Percentiles rank a stretch among this genome's conserved stretches.
These are phyloP conservation scores for Antonospora locustae DNA, from an alignment of 371 early-diverging fungal species.

Conservation along the genomic window DNA sequence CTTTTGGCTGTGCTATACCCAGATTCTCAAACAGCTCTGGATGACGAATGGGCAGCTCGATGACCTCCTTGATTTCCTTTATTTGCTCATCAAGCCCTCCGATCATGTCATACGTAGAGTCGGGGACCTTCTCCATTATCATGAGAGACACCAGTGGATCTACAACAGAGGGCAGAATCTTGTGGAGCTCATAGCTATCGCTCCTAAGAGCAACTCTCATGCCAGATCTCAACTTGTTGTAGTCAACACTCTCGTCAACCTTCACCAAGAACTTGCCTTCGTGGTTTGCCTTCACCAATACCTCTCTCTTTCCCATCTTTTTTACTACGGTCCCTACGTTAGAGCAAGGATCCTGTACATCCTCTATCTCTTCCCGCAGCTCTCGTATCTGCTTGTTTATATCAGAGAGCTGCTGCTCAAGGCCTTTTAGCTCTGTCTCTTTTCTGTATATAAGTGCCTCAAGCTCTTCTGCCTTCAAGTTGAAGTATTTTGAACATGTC, in stretches of 20 bases:
- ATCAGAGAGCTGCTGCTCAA: slow-evolving; percentile 90
- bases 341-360: slow-evolving; percentile 86
- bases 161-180: slow-evolving; percentile 77
- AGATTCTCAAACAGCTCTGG: slow-evolving; percentile 95
- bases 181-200: slow-evolving; percentile 71
- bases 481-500: no score
- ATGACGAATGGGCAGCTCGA: slow-evolving; percentile 94
- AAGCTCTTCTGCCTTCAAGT: no score
- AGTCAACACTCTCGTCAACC: slow-evolving; percentile 72
- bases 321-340: slow-evolving; percentile 95
- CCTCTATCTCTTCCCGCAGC: slow-evolving; percentile 83
- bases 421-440: no score
- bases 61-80: slow-evolving; percentile 95
- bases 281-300: slow-evolving; percentile 87
- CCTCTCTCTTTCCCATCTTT: slow-evolving; percentile 94
- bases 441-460: no score
- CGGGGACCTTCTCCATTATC: slow-evolving; percentile 99
- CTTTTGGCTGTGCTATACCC: slow-evolving; percentile 96
- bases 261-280: slow-evolving; percentile 97
- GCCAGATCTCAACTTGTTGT: slow-evolving; percentile 75
- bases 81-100: slow-evolving; percentile 98
- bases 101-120: slow-evolving; percentile 95
- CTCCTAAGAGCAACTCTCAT: slow-evolving; percentile 82
- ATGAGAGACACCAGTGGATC: slow-evolving; percentile 88
- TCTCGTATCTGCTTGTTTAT: slow-evolving; percentile 79